Evolutionary conservation across 2,329 filamentous ascomycete species (phyloP).

Genomic region (Exserohilum turcica): DNA sequence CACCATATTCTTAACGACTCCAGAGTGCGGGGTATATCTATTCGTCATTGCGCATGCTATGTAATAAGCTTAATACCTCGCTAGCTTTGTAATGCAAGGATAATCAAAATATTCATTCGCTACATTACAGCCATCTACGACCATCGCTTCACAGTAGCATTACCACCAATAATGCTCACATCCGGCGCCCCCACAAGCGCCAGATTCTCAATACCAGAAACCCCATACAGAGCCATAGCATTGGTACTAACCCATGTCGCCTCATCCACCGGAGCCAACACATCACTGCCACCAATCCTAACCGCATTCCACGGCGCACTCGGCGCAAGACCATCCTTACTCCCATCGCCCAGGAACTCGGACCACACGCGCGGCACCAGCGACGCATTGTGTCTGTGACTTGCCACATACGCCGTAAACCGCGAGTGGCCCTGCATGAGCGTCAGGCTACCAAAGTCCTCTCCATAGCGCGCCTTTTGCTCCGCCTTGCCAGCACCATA

Average conservation of each 20-base stretch:
- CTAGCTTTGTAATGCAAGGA: too few relatives aligned
- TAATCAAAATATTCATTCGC: too few relatives aligned
- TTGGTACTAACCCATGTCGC: constrained; percentile 64
- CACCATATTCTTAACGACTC: too few relatives aligned
- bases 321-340: constrained; percentile 38
- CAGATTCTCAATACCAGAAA: constrained; percentile 63
- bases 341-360: constrained; percentile 56
- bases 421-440: constrained; percentile 64
- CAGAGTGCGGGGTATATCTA: too few relatives aligned
- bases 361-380: constrained; percentile 60
- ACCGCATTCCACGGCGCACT: constrained; percentile 55
- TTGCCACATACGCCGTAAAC: constrained; percentile 61
- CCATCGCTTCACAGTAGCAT: constrained; percentile 10
- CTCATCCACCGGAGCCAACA: constrained; percentile 59
- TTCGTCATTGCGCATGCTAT: too few relatives aligned
- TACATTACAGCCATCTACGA: background rate
- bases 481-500: constrained; percentile 58
- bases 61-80: too few relatives aligned
- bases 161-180: constrained; percentile 17
- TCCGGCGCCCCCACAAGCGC: constrained; percentile 45
- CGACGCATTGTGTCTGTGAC: constrained; percentile 52
- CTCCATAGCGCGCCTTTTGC: constrained; percentile 60
- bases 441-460: constrained; percentile 52
- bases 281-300: constrained; percentile 51
- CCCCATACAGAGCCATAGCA: constrained; percentile 61